phyloP scores from a whole-genome alignment of 2,329 filamentous ascomycete genomes.

The Calonectria henricotiae region DNA sequence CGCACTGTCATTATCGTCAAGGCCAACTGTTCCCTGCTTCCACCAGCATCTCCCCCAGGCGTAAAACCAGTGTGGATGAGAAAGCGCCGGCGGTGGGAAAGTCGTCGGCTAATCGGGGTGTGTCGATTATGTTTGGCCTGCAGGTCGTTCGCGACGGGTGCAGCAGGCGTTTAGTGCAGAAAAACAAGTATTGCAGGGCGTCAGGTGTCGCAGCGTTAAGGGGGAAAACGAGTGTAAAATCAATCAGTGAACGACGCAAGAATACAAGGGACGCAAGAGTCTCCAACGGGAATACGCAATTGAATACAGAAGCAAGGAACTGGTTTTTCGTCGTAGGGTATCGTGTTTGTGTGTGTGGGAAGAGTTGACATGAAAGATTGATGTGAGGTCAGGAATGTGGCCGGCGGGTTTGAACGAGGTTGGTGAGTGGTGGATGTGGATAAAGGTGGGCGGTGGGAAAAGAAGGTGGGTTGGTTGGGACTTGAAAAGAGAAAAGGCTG shows the following conservation, averaged over 20 bases:
- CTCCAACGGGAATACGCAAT: constrained; percentile 34
- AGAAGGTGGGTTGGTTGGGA: constrained; percentile 40
- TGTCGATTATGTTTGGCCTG: constrained; percentile 14
- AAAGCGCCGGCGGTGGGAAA: constrained; percentile 5
- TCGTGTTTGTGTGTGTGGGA: constrained; percentile 37
- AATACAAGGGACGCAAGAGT: constrained; percentile 8
- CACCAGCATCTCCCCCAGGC: constrained; percentile 47
- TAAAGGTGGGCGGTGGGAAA: constrained; percentile 29
- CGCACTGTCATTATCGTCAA: constrained; percentile 54
- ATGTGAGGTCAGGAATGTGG: constrained; percentile 53
- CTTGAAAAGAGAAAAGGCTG: constrained; percentile 54
- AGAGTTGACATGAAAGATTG: constrained; percentile 52
- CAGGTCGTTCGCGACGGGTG: constrained; percentile 20
- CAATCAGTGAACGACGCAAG: constrained; percentile 14
- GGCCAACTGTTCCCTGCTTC: constrained; percentile 47
- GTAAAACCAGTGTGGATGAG: constrained; percentile 24
- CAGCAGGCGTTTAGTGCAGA: constrained; percentile 20
- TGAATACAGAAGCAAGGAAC: constrained; percentile 23
- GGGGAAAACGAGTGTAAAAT: constrained; percentile 29
- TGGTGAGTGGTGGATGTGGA: constrained; percentile 44
- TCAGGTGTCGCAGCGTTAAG: constrained; percentile 26
- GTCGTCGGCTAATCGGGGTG: background rate
- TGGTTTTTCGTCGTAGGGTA: constrained; percentile 27
- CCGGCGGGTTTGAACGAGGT: constrained; percentile 40
- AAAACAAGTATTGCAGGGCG: constrained; percentile 13